These are phyloP conservation scores for Arthroderma sp. DNA, from an alignment of 2,329 filamentous ascomycete genomes.

Conservation along the genomic window DNA sequence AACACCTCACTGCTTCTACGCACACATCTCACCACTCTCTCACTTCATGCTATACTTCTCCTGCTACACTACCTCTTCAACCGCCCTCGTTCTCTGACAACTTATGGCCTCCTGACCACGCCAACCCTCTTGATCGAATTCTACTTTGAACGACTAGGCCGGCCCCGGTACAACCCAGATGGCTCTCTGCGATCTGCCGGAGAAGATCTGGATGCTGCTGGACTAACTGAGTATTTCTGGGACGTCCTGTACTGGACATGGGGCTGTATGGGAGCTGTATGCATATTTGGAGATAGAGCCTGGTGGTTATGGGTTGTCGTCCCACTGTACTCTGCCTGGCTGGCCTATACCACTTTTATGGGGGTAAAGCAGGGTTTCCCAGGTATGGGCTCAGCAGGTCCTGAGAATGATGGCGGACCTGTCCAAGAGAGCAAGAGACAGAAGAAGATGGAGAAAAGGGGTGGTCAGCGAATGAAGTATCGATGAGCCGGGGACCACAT, in stretches of 20 bases:
- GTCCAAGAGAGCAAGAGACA: slow-evolving; percentile 35
- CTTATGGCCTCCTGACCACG: slow-evolving; percentile 58
- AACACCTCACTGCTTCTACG: slow-evolving; percentile 66
- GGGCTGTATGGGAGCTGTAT: slow-evolving; percentile 57
- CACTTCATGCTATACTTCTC: slow-evolving; percentile 62
- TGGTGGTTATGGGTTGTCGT: slow-evolving; percentile 50
- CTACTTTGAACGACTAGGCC: slow-evolving; percentile 70
- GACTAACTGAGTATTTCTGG: slow-evolving; percentile 96
- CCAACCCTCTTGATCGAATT: slow-evolving; percentile 71
- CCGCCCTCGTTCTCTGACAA: slow-evolving; percentile 46
- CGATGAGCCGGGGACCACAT: slow-evolving; percentile 14
- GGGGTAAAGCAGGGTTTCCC: slow-evolving; percentile 28
- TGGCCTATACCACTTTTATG: slow-evolving; percentile 33
- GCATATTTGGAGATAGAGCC: slow-evolving; percentile 67
- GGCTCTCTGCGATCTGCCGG: slow-evolving; percentile 60
- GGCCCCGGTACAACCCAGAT: slow-evolving; percentile 58
- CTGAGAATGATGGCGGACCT: slow-evolving; percentile 22
- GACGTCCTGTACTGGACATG: slow-evolving; percentile 93
- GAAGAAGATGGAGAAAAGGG: slow-evolving; percentile 41
- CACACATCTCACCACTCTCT: slow-evolving; percentile 63
- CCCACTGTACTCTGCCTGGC: slow-evolving; percentile 35
- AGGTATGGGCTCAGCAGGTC: slow-evolving; percentile 25
- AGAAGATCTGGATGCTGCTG: slow-evolving; percentile 75
- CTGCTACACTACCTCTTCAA: slow-evolving; percentile 53
- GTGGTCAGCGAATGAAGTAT: slow-evolving; percentile 31